phyloP scores from a whole-genome alignment of 2,329 filamentous ascomycete genomes.

The Scedosporium boydii region DNA sequence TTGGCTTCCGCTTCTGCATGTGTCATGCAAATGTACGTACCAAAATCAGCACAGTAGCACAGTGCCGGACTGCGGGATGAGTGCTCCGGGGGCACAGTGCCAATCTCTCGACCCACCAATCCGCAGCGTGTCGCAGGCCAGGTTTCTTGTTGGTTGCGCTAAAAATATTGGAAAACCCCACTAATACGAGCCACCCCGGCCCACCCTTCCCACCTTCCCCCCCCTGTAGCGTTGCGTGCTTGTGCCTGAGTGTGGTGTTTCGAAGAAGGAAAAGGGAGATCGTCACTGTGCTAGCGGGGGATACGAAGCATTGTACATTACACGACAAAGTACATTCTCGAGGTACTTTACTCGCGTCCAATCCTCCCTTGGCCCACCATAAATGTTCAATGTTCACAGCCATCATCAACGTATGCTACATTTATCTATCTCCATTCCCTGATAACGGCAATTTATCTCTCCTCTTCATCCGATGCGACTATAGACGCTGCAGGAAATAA shows the following conservation, averaged over 20 bases:
- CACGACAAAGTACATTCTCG: too few relatives aligned
- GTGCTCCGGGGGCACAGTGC: neutral
- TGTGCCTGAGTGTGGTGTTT: too few relatives aligned
- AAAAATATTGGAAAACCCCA: neutral
- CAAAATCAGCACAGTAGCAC: too few relatives aligned
- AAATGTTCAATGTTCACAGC: neutral
- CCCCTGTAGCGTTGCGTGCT: too few relatives aligned
- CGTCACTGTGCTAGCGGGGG: neutral
- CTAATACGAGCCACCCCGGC: neutral
- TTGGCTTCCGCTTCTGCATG: neutral
- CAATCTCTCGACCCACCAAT: neutral
- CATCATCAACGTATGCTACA: too few relatives aligned
- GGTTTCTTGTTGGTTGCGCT: neutral
- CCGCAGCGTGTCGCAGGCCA: neutral
- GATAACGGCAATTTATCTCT: neutral
- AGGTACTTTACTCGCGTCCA: too few relatives aligned
- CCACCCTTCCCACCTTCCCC: too few relatives aligned
- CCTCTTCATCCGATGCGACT: neutral
- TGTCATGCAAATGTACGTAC: neutral
- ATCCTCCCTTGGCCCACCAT: neutral
- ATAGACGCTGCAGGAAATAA: neutral
- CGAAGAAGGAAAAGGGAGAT: too few relatives aligned
- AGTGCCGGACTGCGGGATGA: too few relatives aligned
- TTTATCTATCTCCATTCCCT: neutral
- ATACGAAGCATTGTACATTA: neutral